Percentiles rank a stretch among this genome's conserved stretches.
phyloP scores from a whole-genome alignment of 306 rosid genomes.

The Begonia peltatifolia region DNA sequence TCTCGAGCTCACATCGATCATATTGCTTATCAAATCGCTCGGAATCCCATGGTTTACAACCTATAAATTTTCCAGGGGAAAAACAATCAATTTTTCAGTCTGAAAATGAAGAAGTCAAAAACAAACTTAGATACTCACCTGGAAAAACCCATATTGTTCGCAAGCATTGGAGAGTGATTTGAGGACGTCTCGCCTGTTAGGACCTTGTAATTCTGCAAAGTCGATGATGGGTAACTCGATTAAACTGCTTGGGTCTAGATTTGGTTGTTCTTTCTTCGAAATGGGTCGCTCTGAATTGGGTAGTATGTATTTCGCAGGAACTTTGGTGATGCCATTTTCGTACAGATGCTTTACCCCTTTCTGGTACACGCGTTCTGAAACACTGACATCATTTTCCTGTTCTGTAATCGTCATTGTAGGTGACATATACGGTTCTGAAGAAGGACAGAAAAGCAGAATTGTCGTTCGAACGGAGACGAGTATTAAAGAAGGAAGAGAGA shows the following conservation, averaged over 20 bases:
- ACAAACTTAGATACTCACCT: slow-evolving; percentile 23
- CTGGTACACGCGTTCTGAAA: slow-evolving; percentile 19
- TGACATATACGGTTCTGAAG: background rate
- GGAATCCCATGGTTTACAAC: slow-evolving; percentile 65
- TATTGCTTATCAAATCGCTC: slow-evolving; percentile 29
- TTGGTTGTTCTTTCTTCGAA: background rate
- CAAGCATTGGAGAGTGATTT: slow-evolving; percentile 48
- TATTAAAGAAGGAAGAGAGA: too few species aligned
- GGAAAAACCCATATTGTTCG: slow-evolving; percentile 58
- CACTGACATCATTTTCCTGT: slow-evolving; percentile 1
- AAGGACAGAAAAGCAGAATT: background rate
- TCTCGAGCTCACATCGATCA: slow-evolving; percentile 42
- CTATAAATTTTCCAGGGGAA: slow-evolving; percentile 15
- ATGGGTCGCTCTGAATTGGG: slow-evolving; percentile 49
- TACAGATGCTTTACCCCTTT: slow-evolving; percentile 61
- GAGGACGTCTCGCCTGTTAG: slow-evolving; percentile 39
- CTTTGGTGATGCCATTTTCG: slow-evolving; percentile 37
- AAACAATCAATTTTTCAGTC: background rate
- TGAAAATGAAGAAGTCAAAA: background rate
- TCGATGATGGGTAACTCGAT: slow-evolving; percentile 61
- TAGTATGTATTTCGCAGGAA: slow-evolving; percentile 53
- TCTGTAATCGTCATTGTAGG: slow-evolving; percentile 20
- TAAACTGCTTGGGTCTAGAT: slow-evolving; percentile 6
- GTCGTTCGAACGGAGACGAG: background rate
- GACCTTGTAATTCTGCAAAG: slow-evolving; percentile 42